phyloP scores from a whole-genome alignment of 495 filamentous ascomycete genomes.

The Hypoxylon perforatum region DNA sequence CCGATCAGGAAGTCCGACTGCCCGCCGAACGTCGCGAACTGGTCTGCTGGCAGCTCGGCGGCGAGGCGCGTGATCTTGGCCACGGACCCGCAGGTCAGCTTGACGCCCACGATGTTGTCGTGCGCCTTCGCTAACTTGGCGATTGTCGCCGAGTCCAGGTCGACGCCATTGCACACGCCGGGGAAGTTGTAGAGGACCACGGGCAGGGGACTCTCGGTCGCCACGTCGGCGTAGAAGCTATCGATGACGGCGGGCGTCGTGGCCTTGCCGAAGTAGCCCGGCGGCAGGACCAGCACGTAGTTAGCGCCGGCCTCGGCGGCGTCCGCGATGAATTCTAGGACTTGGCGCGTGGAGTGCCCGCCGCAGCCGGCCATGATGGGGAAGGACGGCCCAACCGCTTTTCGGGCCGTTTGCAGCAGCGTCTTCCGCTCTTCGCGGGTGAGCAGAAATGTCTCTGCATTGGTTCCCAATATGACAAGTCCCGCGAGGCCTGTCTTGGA shows the following conservation, averaged over 20 bases:
- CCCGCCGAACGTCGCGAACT: conserved; percentile 74
- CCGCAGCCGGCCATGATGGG: conserved; percentile 73
- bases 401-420: conserved; percentile 63
- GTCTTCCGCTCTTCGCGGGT: conserved; percentile 68
- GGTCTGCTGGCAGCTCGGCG: conserved; percentile 62
- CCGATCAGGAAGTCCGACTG: conserved; percentile 77
- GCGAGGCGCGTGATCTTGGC: conserved; percentile 67
- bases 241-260: conserved; percentile 68
- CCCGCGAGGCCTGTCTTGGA: conserved; percentile 65
- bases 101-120: conserved; percentile 67
- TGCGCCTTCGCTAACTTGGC: conserved; percentile 61
- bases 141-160: conserved; percentile 72
- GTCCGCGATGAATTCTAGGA: conserved; percentile 67
- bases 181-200: conserved; percentile 80
- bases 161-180: conserved; percentile 76
- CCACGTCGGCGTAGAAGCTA: conserved; percentile 70
- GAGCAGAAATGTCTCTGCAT: conserved; percentile 73
- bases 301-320: conserved; percentile 67
- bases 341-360: conserved; percentile 73
- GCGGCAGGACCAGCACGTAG: conserved; percentile 70
- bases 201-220: conserved; percentile 60
- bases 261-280: conserved; percentile 72
- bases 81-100: conserved; percentile 76
- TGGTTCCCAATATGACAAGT: conserved; percentile 71
- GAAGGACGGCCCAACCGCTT: conserved; percentile 60